A percentile compares a stretch with the other conserved stretches of the same genome.
phyloP scores from a whole-genome alignment of 257 asterid genomes.

The Apocynum venetum region DNA sequence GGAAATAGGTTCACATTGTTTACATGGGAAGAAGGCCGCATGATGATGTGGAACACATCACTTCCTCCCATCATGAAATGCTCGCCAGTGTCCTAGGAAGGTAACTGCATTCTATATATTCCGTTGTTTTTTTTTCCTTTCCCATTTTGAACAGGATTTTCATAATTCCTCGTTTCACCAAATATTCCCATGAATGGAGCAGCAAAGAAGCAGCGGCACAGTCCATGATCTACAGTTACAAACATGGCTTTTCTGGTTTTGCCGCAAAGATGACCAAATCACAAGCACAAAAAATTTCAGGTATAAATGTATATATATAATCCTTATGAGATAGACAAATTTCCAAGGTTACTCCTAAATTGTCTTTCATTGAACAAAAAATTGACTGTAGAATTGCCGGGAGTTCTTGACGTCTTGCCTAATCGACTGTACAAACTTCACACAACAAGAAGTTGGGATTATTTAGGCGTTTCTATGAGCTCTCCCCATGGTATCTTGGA shows the following conservation, averaged over 20 bases:
- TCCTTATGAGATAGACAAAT: no score
- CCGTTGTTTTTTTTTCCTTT: background rate
- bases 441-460: slow-evolving; percentile 70
- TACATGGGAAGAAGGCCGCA: slow-evolving; percentile 46
- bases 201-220: slow-evolving; percentile 28
- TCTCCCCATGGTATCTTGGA: slow-evolving; percentile 28
- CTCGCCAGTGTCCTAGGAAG: slow-evolving; percentile 42
- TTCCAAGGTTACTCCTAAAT: background rate
- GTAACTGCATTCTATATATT: slow-evolving; percentile 4
- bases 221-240: slow-evolving; percentile 51
- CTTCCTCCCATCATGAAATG: slow-evolving; percentile 40
- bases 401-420: slow-evolving; percentile 42
- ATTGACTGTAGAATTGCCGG: slow-evolving; percentile 36
- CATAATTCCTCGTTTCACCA: no score
- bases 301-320: slow-evolving; percentile 1
- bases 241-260: slow-evolving; percentile 55
- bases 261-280: slow-evolving; percentile 46
- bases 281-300: slow-evolving; percentile 36
- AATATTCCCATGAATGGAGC: background rate
- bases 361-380: background rate
- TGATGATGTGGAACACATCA: slow-evolving; percentile 32
- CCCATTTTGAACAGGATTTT: no score
- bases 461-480: slow-evolving; percentile 38
- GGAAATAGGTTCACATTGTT: slow-evolving; percentile 34
- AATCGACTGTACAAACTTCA: slow-evolving; percentile 37